phyloP scores from a whole-genome alignment of 2,329 filamentous ascomycete species.

The Colletotrichum lindemuthianum region DNA sequence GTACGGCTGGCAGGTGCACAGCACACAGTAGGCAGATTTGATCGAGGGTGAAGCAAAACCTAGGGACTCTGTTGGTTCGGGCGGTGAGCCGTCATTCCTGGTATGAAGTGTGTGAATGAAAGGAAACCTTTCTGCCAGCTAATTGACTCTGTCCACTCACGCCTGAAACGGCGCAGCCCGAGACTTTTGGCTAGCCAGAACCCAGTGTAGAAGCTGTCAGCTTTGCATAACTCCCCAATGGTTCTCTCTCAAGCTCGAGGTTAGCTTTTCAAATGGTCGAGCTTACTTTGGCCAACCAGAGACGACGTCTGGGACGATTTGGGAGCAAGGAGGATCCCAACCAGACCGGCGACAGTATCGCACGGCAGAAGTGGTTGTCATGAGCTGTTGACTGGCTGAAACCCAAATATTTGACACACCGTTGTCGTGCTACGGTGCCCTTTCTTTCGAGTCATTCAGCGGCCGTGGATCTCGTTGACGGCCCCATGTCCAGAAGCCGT shows the following conservation, averaged over 20 bases:
- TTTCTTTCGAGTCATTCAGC: constrained; percentile 9
- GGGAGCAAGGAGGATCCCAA: constrained; percentile 18
- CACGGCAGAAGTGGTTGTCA: background rate
- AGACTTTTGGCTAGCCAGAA: constrained; percentile 5
- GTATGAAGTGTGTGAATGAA: constrained; percentile 1
- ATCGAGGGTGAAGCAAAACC: background rate
- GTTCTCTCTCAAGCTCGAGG: background rate
- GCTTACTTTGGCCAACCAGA: constrained; percentile 5
- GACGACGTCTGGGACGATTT: constrained; percentile 28
- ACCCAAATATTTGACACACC: background rate
- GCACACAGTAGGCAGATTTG: no score
- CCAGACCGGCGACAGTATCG: background rate
- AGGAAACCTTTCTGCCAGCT: background rate
- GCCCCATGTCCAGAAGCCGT: constrained; percentile 2
- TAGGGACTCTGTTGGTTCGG: constrained; percentile 7
- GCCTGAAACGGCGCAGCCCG: constrained; percentile 24
- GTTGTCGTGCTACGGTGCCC: background rate
- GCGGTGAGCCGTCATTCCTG: background rate
- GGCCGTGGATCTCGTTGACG: constrained; percentile 6
- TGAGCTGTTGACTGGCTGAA: constrained; percentile 19
- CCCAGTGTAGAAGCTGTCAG: constrained; percentile 26
- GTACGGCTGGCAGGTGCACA: no score
- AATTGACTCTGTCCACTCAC: constrained; percentile 7
- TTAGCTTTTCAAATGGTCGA: constrained; percentile 19
- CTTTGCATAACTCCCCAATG: constrained; percentile 20